Evolutionary conservation across 2,329 filamentous ascomycete species (phyloP).

Genomic region (Penicillium palitans): DNA sequence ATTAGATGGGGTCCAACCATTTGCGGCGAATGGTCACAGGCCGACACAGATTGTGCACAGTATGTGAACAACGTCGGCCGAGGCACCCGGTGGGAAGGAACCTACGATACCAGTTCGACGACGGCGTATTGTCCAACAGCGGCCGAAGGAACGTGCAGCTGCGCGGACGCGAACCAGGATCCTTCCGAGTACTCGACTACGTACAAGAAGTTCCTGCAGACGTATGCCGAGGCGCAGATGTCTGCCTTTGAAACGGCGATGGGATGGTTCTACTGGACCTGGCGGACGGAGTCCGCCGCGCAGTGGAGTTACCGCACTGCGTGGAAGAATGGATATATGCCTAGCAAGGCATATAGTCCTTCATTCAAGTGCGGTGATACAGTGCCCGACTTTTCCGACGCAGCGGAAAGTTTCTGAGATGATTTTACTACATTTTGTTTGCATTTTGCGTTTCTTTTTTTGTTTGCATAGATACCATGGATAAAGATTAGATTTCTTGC

Average conservation of each 20-base stretch:
- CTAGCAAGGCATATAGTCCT: slow-evolving; percentile 68
- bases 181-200: slow-evolving; percentile 63
- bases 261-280: slow-evolving; percentile 99
- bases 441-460: slow-evolving; percentile 9
- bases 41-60: slow-evolving; percentile 88
- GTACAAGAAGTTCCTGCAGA: slow-evolving; percentile 83
- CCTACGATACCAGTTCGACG: slow-evolving; percentile 66
- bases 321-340: slow-evolving; percentile 78
- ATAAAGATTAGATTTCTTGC: slow-evolving; percentile 1
- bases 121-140: slow-evolving; percentile 71
- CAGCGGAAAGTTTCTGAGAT: slow-evolving; percentile 46
- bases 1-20: slow-evolving; percentile 80
- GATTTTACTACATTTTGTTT: slow-evolving; percentile 2
- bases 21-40: slow-evolving; percentile 96
- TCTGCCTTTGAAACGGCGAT: slow-evolving; percentile 85
- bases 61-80: slow-evolving; percentile 87
- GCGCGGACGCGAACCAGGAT: slow-evolving; percentile 73
- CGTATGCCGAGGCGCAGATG: slow-evolving; percentile 97
- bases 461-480: slow-evolving; percentile 13
- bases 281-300: slow-evolving; percentile 80
- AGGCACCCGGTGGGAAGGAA: slow-evolving; percentile 91
- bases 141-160: slow-evolving; percentile 66
- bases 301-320: slow-evolving; percentile 72
- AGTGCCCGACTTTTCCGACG: slow-evolving; percentile 47
- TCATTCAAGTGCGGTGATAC: slow-evolving; percentile 65